Conservation (phyloP, 1,284 basidiomycete species). For the Puccinia horiana region DNA sequence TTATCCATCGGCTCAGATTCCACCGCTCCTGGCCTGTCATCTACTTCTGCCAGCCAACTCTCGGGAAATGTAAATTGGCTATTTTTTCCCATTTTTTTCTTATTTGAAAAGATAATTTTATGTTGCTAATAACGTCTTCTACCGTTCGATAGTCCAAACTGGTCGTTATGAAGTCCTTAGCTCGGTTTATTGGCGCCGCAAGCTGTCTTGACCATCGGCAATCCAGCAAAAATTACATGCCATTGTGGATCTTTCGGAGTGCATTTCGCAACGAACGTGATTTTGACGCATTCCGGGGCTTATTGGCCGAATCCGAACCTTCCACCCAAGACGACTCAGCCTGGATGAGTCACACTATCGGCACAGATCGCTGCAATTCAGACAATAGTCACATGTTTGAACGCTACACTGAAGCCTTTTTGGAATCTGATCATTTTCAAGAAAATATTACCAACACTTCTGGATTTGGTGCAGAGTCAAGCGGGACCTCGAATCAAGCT, state of each 20-base stretch:
- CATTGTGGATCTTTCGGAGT: slow-evolving; percentile 37
- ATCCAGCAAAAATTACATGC: slow-evolving; percentile 18
- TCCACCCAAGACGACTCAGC: not conserved
- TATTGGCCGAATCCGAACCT: slow-evolving; percentile 11
- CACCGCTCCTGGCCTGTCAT: slow-evolving; percentile 28
- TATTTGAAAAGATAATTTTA: not conserved
- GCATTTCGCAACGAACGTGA: slow-evolving; percentile 40
- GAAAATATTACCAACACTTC: slow-evolving; percentile 52
- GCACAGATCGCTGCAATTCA: not conserved
- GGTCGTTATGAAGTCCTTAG: slow-evolving; percentile 39
- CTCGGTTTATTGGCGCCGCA: slow-evolving; percentile 37
- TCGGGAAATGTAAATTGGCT: slow-evolving; percentile 5
- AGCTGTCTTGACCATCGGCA: not conserved
- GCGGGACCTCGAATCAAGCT: not conserved
- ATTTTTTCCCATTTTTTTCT: not conserved
- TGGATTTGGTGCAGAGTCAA: not conserved
- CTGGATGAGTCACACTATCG: not conserved
- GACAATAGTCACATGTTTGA: slow-evolving; percentile 37
- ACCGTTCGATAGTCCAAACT: slow-evolving; percentile 37
- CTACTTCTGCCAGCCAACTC: slow-evolving; percentile 43
- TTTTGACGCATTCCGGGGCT: slow-evolving; percentile 34
- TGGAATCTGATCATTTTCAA: slow-evolving; percentile 9
- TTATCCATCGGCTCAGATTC: slow-evolving; percentile 37
- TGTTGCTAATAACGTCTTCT: not conserved
- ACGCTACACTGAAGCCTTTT: slow-evolving; percentile 36